Base-by-base conservation (phyloP, 2,329 filamentous ascomycete species). In the Alternaria dauci region DNA sequence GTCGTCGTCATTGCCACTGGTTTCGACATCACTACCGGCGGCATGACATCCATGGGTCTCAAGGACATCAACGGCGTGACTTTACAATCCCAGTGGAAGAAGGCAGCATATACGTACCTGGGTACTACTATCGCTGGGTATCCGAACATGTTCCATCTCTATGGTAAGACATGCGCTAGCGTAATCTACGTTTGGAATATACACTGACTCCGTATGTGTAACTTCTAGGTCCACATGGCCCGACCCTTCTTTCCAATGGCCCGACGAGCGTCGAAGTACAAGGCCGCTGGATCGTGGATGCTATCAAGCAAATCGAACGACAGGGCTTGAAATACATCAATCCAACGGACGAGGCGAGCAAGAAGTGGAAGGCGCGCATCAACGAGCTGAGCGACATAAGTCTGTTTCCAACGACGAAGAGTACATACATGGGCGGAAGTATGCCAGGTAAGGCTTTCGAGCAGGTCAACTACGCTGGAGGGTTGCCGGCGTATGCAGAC, bases 201-300 rank as follows among this genome's bases (percentile, higher is more conserved):
- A 30, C 2, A 11, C 28, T 30, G 28, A 30, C 28, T 30, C 8
- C 9, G 28, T 30, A 12, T 8, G 9, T 11, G 9, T 11, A 12
- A 11, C 4, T 30, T 30, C 9, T 12, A 30, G 28, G 28, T 8
- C 65, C 65, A 1, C 65, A 67, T 30, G 65, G 34, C 12, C 65
- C 65, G 11, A 65, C 58, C 14, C 25, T 26, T 8, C 76, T 80
- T 66, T 71, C 70, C 55, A 81, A 81, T 54, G 79, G 78, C 2
- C 78, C 79, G 1, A 72, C 69, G 16, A 78, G 71, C 59, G 52
- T 79, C 34, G 76, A 81, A 58, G 63, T 72, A 26, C 79, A 81
- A 60, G 75, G 71, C 16, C 74, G 78, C 43, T 80, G 74, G 63
- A 74, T 81, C 47, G 70, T 76, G 32, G 75, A 79, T 26, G 65